Base-by-base conservation (phyloP, 768 basidiomycete species). In the Galerina marginata region DNA sequence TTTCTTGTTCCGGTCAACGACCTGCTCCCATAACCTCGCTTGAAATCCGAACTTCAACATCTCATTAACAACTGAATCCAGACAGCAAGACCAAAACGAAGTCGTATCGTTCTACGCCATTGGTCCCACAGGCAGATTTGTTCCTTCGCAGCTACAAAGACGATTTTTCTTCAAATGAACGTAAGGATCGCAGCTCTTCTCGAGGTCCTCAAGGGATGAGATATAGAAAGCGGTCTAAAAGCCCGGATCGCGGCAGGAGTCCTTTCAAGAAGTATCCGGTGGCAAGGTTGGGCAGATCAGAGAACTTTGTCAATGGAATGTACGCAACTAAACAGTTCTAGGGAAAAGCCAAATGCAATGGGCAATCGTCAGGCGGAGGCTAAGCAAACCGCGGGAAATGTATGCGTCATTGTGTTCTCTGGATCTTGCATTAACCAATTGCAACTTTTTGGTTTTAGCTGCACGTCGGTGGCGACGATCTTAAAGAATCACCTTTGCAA, bases 51-150 rank as follows among this genome's bases (percentile, higher is more conserved):
- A 10, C 20, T 20, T 11, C 1, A 9, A 23, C 37, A 23, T 20
- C 37, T n/a, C 16, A 33, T 36, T 38, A 20, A 51, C 16, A 7
- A 15, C 14, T 33, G n/a, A 49, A 14, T 51, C 23, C 10, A 40
- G 56, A 39, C 29, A 47, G 29, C 16, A 43, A 47, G 12, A 15
- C 42, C 26, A 51, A 16, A 12, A 38, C 43, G 10, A 46, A 37
- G 26, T 39, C 59, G 46, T 68, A 69, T 60, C 76, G 75, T 55
- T 71, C 75, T 9, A 65, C 67, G 38, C 78, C 83, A 9, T 63
- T 82, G 54, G 69, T 74, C 29, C 70, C 83, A 25, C 83, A 84
- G 64, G 70, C 75, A 20, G 82, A 83, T 63, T 65, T 79, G 52
- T 84, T 80, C 62, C 70, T 69, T 33, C 72, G 67, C n/a, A 69